phyloP scores from a whole-genome alignment of 331 rosid species.

The Malus hybrid region DNA sequence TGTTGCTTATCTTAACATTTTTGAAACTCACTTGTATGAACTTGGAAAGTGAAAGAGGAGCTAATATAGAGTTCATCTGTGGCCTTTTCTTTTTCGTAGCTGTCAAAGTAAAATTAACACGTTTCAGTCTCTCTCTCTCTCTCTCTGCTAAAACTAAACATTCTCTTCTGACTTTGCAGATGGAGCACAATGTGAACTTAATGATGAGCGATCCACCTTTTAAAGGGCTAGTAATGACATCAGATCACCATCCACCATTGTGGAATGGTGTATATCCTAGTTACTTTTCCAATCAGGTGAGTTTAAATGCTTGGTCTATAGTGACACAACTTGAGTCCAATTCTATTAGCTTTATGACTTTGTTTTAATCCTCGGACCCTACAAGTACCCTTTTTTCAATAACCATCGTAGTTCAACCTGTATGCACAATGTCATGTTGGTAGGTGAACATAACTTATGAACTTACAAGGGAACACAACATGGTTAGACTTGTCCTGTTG shows the following conservation, averaged over 20 bases:
- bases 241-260: slow-evolving; percentile 46
- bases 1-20: background rate
- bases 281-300: slow-evolving; percentile 67
- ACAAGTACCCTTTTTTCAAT: background rate
- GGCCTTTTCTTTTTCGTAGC: background rate
- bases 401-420: background rate
- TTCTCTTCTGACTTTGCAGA: slow-evolving; percentile 38
- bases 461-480: background rate
- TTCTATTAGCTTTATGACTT: background rate
- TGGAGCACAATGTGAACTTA: slow-evolving; percentile 46
- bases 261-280: slow-evolving; percentile 61
- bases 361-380: background rate
- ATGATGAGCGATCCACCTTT: slow-evolving; percentile 40
- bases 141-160: background rate
- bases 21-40: background rate
- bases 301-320: slow-evolving; percentile 12
- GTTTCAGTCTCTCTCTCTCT: background rate
- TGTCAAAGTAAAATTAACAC: background rate
- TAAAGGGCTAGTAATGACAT: slow-evolving; percentile 47
- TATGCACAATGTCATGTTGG: background rate
- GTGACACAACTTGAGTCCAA: background rate
- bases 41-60: background rate
- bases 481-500: background rate
- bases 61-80: background rate
- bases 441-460: background rate